These are phyloP conservation scores for Saturnispora serradocipensis DNA, from an alignment of 805 yeast genomes.

Conservation along the genomic window DNA sequence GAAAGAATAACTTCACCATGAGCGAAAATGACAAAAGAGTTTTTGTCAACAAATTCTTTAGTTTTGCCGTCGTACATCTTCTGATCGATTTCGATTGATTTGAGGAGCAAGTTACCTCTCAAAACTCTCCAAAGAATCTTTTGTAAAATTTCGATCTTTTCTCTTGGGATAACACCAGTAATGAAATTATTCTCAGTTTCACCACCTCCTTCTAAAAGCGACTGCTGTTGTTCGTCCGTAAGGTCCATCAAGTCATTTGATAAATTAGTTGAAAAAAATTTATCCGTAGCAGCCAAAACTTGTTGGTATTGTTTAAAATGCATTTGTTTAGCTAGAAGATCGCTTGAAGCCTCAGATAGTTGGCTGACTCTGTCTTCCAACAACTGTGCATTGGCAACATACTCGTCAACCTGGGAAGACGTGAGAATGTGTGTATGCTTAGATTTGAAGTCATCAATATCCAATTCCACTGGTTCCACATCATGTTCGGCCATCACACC, in stretches of 20 bases:
- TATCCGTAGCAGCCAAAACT: constrained; percentile 44
- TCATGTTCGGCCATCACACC: constrained; percentile 37
- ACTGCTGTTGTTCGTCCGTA: constrained; percentile 24
- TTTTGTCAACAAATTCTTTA: constrained; percentile 54
- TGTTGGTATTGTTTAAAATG: constrained; percentile 64
- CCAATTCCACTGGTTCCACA: constrained; percentile 18
- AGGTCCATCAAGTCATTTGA: constrained; percentile 24
- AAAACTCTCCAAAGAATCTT: constrained; percentile 86
- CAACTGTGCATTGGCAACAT: constrained; percentile 49
- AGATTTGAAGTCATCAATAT: constrained; percentile 17
- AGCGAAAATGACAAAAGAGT: constrained; percentile 80
- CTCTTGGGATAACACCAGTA: constrained; percentile 76
- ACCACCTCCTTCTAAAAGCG: constrained; percentile 32
- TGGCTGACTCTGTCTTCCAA: constrained; percentile 70
- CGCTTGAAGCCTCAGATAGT: constrained; percentile 59
- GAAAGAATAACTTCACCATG: constrained; percentile 73
- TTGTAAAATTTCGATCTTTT: constrained; percentile 60
- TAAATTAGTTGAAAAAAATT: constrained; percentile 30
- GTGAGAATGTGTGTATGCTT: constrained; percentile 17
- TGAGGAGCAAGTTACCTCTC: constrained; percentile 83
- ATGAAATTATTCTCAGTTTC: constrained; percentile 40
- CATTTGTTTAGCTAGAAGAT: constrained; percentile 52
- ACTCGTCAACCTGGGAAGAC: constrained; percentile 54
- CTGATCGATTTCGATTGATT: constrained; percentile 62
- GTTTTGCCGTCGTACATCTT: constrained; percentile 55